Evolutionary conservation across 352 stramenopile genomes (phyloP).

Genomic region (Hyaloperonospora brassicae): DNA sequence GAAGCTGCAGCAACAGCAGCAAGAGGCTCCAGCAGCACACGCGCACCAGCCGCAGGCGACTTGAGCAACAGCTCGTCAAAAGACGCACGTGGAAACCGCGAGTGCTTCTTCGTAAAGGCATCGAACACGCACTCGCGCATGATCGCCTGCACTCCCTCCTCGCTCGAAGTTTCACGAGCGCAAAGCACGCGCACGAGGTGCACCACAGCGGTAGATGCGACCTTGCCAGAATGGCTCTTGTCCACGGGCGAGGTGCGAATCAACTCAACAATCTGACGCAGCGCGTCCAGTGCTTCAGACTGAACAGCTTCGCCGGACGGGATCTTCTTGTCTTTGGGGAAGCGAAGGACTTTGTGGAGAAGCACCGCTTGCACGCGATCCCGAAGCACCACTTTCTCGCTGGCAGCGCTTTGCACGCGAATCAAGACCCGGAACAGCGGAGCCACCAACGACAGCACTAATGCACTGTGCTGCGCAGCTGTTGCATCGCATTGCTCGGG

Average conservation of each 20-base stretch:
- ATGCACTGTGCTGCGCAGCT: constrained; percentile 17
- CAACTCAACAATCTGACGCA: constrained; percentile 34
- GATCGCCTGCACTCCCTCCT: constrained; percentile 26
- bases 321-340: constrained; percentile 39
- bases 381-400: constrained; percentile 63
- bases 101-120: constrained; percentile 79
- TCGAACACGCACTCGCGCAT: constrained; percentile 34
- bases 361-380: constrained; percentile 64
- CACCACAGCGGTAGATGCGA: constrained; percentile 48
- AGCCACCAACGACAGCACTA: constrained; percentile 44
- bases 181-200: constrained; percentile 54
- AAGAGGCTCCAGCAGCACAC: constrained; percentile 51
- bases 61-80: constrained; percentile 64
- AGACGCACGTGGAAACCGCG: constrained; percentile 55
- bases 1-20: constrained; percentile 34
- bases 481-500: constrained; percentile 15
- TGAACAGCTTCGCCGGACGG: constrained; percentile 12
- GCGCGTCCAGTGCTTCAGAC: constrained; percentile 24
- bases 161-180: constrained; percentile 10
- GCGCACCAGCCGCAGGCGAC: constrained; percentile 39
- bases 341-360: constrained; percentile 54
- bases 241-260: constrained; percentile 45
- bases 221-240: constrained; percentile 54
- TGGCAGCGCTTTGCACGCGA: constrained; percentile 44
- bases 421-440: constrained; percentile 58